Conservation (phyloP, 306 rosid species). For the Pueraria montana region DNA sequence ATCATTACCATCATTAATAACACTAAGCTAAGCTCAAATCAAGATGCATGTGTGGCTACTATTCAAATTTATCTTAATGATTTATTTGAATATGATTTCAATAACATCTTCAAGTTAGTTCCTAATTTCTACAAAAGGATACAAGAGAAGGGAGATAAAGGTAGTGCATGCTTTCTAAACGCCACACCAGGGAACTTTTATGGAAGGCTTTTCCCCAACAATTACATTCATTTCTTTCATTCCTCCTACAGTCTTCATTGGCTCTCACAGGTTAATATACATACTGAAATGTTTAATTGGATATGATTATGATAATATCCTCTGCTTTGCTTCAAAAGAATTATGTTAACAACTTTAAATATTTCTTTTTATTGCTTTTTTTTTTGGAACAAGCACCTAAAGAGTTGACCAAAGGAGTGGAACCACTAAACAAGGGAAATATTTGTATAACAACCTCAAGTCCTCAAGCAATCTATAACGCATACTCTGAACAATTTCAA, state of each 20-base stretch:
- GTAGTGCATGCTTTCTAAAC: conserved; percentile 49
- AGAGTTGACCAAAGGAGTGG: too few species aligned
- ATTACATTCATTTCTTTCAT: conserved; percentile 47
- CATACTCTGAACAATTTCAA: conserved; percentile 29
- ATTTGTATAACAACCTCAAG: too few species aligned
- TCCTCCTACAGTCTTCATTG: conserved; percentile 57
- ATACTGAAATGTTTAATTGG: too few species aligned
- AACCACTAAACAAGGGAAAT: too few species aligned
- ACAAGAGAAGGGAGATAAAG: not conserved
- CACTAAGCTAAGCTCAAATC: not conserved
- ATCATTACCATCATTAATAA: conserved; percentile 5
- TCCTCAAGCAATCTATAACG: too few species aligned
- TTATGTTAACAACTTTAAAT: too few species aligned
- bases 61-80: conserved; percentile 60
- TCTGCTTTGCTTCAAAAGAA: too few species aligned
- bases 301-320: too few species aligned
- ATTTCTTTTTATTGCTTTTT: too few species aligned
- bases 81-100: conserved; percentile 63
- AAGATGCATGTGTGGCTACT: not conserved
- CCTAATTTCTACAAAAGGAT: conserved; percentile 47
- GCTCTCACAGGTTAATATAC: conserved; percentile 46
- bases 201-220: too few species aligned
- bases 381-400: too few species aligned
- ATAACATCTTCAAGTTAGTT: not conserved
- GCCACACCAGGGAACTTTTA: conserved; percentile 60